These are phyloP conservation scores for Carex cristatella DNA, from an alignment of 176 grass and related monocot genomes.

Conservation along the genomic window DNA sequence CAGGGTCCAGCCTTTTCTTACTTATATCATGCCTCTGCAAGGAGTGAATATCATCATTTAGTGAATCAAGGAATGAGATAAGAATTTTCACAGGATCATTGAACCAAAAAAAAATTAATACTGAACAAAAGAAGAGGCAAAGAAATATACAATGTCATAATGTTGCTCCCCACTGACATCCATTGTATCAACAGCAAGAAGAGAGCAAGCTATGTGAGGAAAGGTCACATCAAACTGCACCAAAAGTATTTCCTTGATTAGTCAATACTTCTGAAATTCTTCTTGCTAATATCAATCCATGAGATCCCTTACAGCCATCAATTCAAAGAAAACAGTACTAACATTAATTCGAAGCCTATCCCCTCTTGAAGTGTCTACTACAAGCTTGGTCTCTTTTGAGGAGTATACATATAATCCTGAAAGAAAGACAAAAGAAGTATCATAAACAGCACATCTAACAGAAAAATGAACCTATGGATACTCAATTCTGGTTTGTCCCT, in stretches of 20 bases:
- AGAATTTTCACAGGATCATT: constrained; percentile 22
- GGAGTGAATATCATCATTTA: constrained; percentile 14
- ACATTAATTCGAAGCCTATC: constrained; percentile 93
- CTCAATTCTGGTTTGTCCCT: not conserved
- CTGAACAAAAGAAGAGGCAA: constrained; percentile 9
- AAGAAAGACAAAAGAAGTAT: constrained; percentile 22
- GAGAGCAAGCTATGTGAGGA: constrained; percentile 82
- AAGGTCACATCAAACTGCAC: constrained; percentile 99
- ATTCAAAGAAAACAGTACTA: constrained; percentile 21
- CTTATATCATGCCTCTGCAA: constrained; percentile 93
- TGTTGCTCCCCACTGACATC: constrained; percentile 99
- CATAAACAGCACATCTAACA: not conserved
- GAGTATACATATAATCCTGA: constrained; percentile 87
- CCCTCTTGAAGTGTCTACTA: constrained; percentile 96
- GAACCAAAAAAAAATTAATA: constrained; percentile 24
- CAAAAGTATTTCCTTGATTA: constrained; percentile 12
- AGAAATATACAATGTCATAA: constrained; percentile 88
- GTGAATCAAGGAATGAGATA: not conserved
- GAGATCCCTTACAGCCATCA: not conserved
- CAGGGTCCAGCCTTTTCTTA: constrained; percentile 86
- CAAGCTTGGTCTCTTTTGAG: constrained; percentile 86
- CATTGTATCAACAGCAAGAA: constrained; percentile 95
- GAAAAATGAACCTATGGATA: not conserved
- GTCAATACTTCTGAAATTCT: not conserved
- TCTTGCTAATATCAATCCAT: not conserved